Evolutionary conservation across 2,329 filamentous ascomycete species (phyloP).

Genomic region (Ceratocystiopsis brevicomis): DNA sequence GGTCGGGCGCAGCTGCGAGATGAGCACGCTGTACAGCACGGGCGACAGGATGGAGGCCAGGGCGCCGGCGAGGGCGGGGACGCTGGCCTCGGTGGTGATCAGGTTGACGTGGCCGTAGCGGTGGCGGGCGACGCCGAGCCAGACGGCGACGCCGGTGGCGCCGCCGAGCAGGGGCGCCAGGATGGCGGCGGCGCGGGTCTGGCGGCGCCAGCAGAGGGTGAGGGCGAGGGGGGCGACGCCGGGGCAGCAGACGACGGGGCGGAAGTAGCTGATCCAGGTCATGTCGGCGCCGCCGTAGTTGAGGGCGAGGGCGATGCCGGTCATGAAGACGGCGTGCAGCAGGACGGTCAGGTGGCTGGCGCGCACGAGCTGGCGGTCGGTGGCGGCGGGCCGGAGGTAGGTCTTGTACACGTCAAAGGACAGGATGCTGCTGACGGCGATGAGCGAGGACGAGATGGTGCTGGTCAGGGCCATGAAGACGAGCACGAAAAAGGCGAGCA

Average conservation of each 20-base stretch:
- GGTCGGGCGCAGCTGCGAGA: slow-evolving; percentile 21
- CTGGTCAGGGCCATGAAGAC: slow-evolving; percentile 29
- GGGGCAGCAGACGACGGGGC: slow-evolving; percentile 12
- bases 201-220: slow-evolving; percentile 19
- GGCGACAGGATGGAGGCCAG: slow-evolving; percentile 27
- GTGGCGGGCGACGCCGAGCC: slow-evolving; percentile 18
- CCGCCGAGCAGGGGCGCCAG: slow-evolving; percentile 18
- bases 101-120: slow-evolving; percentile 17
- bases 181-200: slow-evolving; percentile 19
- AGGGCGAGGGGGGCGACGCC: slow-evolving; percentile 18
- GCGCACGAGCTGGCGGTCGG: slow-evolving; percentile 11
- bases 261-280: slow-evolving; percentile 19
- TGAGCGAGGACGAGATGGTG: slow-evolving; percentile 23
- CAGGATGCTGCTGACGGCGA: slow-evolving; percentile 19
- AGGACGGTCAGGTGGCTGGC: slow-evolving; percentile 18
- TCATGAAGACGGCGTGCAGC: slow-evolving; percentile 16
- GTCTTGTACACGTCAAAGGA: slow-evolving; percentile 22
- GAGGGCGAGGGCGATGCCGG: slow-evolving; percentile 17
- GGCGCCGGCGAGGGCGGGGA: slow-evolving; percentile 25
- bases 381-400: slow-evolving; percentile 16
- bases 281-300: slow-evolving; percentile 19
- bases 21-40: slow-evolving; percentile 23
- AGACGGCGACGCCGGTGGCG: slow-evolving; percentile 16
- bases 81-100: slow-evolving; percentile 16
- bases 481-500: slow-evolving; percentile 18